Percentiles rank a stretch among this genome's conserved stretches.
These are phyloP conservation scores for Hordeum marinum DNA, from an alignment of 176 grass and related monocot genomes.

Conservation along the genomic window DNA sequence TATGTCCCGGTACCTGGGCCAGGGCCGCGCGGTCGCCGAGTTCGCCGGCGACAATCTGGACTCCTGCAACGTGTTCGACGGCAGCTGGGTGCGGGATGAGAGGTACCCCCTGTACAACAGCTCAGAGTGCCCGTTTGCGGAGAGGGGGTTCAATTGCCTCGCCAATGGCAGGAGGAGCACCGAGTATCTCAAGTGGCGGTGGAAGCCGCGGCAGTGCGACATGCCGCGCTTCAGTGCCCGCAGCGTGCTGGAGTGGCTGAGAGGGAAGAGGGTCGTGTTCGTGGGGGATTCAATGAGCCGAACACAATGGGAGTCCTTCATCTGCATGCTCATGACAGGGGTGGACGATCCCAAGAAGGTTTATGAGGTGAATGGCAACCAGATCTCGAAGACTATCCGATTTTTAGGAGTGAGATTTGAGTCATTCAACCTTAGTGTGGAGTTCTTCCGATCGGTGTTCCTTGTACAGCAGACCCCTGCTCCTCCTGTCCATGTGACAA, in stretches of 20 bases:
- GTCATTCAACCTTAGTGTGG: conserved; percentile 74
- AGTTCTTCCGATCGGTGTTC: conserved; percentile 81
- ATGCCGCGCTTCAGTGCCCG: conserved; percentile 53
- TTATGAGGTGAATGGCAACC: conserved; percentile 85
- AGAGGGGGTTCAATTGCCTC: conserved; percentile 91
- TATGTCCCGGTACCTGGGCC: conserved; percentile 52
- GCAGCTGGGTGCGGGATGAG: conserved; percentile 69
- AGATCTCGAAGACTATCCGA: conserved; percentile 84
- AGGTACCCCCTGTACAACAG: conserved; percentile 79
- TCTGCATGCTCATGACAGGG: conserved; percentile 94
- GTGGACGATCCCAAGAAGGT: conserved; percentile 64
- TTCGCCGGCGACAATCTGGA: conserved; percentile 24
- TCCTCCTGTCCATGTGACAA: conserved; percentile 32
- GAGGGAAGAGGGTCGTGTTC: conserved; percentile 81
- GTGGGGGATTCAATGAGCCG: conserved; percentile 96
- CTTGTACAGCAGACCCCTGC: conserved; percentile 73
- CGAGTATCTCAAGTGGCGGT: conserved; percentile 91
- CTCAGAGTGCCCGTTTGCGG: conserved; percentile 74
- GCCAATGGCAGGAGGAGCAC: conserved; percentile 79
- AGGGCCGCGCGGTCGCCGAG: conserved; percentile 26
- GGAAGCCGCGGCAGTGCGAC: conserved; percentile 74
- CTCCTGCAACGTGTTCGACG: conserved; percentile 74
- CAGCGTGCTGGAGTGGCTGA: conserved; percentile 52
- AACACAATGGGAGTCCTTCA: conserved; percentile 97
- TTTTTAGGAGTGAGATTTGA: conserved; percentile 84